Conservation (phyloP, 805 yeast genomes). For the Wickerhamiella sorbophila region DNA sequence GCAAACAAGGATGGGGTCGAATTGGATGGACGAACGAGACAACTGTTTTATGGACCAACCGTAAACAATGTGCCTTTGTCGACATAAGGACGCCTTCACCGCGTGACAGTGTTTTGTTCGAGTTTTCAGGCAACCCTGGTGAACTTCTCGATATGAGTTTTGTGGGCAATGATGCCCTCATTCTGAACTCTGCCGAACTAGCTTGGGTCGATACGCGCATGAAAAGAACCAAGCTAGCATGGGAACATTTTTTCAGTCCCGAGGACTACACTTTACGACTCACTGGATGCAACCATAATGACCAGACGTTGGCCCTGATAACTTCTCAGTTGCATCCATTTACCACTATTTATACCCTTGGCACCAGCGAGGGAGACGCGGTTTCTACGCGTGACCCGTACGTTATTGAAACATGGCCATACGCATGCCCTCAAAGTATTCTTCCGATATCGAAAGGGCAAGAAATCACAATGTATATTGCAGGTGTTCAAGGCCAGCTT, state of each 20-base stretch:
- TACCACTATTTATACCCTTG: slow-evolving; percentile 18
- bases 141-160: slow-evolving; percentile 12
- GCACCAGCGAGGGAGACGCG: slow-evolving; percentile 25
- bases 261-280: slow-evolving; percentile 41
- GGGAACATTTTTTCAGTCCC: slow-evolving; percentile 55
- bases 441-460: slow-evolving; percentile 1
- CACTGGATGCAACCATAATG: slow-evolving; percentile 19
- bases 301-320: slow-evolving; percentile 16
- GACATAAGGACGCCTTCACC: slow-evolving; percentile 7
- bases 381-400: slow-evolving; percentile 21
- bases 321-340: slow-evolving; percentile 25
- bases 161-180: slow-evolving; percentile 29
- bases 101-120: slow-evolving; percentile 3
- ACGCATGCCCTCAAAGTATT: slow-evolving; percentile 14
- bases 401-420: slow-evolving; percentile 15
- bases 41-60: slow-evolving; percentile 12
- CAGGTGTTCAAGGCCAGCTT: slow-evolving; percentile 14
- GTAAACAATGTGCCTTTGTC: slow-evolving; percentile 6
- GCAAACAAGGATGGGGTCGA: slow-evolving; percentile 14
- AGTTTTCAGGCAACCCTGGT: slow-evolving; percentile 5
- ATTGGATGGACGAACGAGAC: slow-evolving; percentile 4
- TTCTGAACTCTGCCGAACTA: slow-evolving; percentile 55
- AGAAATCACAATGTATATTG: slow-evolving; percentile 8
- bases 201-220: slow-evolving; percentile 32
- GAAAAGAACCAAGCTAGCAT: slow-evolving; percentile 41